Evolutionary conservation across 192 early-diverging fungal genomes (phyloP), one percentile per base, ranked within the genome.

Genomic region (Coemansia umbellata): DNA sequence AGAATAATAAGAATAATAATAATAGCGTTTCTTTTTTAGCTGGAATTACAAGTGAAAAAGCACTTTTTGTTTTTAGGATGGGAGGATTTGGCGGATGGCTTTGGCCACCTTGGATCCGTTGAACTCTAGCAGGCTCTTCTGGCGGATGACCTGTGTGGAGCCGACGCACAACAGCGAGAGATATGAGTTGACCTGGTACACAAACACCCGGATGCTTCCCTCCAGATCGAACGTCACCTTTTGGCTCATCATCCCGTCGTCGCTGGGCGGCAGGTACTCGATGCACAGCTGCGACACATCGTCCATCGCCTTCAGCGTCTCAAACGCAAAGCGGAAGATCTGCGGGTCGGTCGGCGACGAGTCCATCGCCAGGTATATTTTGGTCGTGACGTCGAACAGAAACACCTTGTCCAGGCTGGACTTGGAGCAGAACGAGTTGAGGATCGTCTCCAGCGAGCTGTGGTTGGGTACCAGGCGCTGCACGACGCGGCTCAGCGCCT

Each of bases 331-430:
- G 74, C 90, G 87, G 71, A 95, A 98, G 5, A 85, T 82, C 55
- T 92, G 91, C 53, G 87, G 77, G 31, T 89, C 87, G n/a, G 87
- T 86, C 4, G 95, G 94, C 8, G 93, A 92, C 50, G 84, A 84
- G 52, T 98, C 95, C 4, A 91, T 97, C 4, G 95, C 92, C 50
- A 98, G 85, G 62, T 97, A 98, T 24, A 97, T 87, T 60, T 95
- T 94, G 14, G 90, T 88, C 23, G 79, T 39, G 4, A 86, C 78
- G 62, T 98, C 95, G 55, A 98, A 93, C 42, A 98, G 71, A 59
- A 94, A 97, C 18, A 91, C 92, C 66, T 98, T 98, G 65, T 98
- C 95, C 45, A 98, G 89, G 8, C 89, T 87, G 18, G 94, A 95
- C 55, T 95, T 94, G 42, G 90, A 87, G 66, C 92, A 93, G 21